A percentile compares a stretch with the other conserved stretches of the same genome.
Evolutionary conservation across 768 basidiomycete species (phyloP).

Genomic region (Boletus subcaerulescens): DNA sequence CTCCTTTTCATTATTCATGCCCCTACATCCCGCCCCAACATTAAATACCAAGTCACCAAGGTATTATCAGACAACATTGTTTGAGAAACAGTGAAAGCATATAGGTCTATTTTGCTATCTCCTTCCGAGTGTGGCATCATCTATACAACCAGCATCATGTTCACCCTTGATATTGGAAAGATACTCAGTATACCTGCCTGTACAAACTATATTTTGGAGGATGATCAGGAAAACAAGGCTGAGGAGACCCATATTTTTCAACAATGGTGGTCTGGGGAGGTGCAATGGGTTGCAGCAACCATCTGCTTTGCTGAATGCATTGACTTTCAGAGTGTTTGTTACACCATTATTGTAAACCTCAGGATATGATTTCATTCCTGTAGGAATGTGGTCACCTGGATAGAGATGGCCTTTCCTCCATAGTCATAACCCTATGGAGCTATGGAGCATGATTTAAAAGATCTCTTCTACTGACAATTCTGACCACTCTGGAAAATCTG

Average conservation of each 20-base stretch:
- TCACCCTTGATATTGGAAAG: not conserved
- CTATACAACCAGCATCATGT: not conserved
- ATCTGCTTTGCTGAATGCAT: no score
- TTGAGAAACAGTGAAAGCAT: not conserved
- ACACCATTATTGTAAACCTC: no score
- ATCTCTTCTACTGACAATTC: no score
- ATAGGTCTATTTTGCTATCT: not conserved
- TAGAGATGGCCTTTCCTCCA: no score
- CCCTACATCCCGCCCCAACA: not conserved
- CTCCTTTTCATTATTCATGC: not conserved
- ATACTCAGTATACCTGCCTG: not conserved
- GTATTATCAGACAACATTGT: accelerated
- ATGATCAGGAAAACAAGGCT: not conserved
- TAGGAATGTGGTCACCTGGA: no score
- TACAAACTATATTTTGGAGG: not conserved
- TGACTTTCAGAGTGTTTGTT: no score
- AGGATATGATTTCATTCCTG: no score
- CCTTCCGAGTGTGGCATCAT: not conserved
- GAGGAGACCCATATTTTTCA: conserved; percentile 1
- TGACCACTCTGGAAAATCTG: no score
- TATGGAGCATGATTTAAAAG: no score
- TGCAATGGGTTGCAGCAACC: not conserved
- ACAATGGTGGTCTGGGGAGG: not conserved
- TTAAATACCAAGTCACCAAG: not conserved
- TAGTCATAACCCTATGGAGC: no score